Evolutionary conservation across 257 asterid species (phyloP), one percentile per base, ranked within the genome.

Genomic region (Voacanga thouarsii): DNA sequence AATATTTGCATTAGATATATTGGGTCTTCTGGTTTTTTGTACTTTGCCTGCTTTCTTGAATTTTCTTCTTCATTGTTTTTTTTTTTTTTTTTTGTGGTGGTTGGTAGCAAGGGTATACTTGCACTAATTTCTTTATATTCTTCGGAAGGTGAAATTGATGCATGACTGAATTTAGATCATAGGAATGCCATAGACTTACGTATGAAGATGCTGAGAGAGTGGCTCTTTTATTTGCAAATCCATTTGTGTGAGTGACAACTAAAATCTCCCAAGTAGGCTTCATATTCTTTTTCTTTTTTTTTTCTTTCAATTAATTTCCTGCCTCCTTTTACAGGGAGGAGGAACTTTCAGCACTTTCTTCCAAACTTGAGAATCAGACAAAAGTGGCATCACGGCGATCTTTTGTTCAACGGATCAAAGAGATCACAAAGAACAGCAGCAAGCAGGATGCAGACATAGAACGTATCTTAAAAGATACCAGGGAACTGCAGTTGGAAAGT

Each of bases 401-500:
- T 59, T 86, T 89, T 82, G 83, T 91, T 70, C 88, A 89, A 76
- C 89, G 93, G 77, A 85, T 91, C 70, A 88, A 81, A 76, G 97
- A 91, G 88, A 90, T 91, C 84, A 90, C 97, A n/a, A 91, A 90
- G 85, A 93, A 92, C 82, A 90, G 96, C 86, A 64, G 90, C 80
- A 93, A 93, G 80, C 98, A 86, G 86, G 98, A 93, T 63, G 83
- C 65, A 71, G 97, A 92, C 86, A 83, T 90, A 63, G 89, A 90
- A 51, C 85, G 78, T 61, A 94, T 94, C 85, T 85, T 94, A 64
- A 88, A 88, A 81, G 95, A 90, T 56, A 94, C 96, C 2, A 84
- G 98, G 85, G 98, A 89, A 82, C 95, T 92, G 81, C 97, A 92
- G 87, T 79, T 93, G 78, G 98, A 92, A 86, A 92, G 91, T 77